Percentiles rank a stretch among this genome's conserved stretches.
phyloP scores from a whole-genome alignment of 2,329 filamentous ascomycete genomes.

The Pseudogymnoascus sp. region DNA sequence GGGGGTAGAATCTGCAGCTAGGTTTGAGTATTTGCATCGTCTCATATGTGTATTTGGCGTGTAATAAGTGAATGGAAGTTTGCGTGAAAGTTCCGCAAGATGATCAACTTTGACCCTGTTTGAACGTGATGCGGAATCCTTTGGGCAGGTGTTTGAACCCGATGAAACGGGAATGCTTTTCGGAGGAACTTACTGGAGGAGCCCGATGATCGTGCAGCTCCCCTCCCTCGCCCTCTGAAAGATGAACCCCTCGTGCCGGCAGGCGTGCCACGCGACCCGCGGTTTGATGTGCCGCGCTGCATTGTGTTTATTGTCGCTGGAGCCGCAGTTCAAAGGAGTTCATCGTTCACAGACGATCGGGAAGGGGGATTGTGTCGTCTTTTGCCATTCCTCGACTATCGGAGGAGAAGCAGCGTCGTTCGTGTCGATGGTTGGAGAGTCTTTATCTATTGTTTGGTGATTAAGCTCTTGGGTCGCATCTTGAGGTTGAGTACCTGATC shows the following conservation, averaged over 20 bases:
- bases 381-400: neutral
- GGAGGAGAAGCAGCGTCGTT: neutral
- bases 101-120: neutral
- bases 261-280: constrained; percentile 21
- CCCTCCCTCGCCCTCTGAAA: constrained; percentile 28
- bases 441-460: neutral
- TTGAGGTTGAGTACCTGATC: constrained; percentile 7
- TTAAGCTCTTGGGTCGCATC: neutral
- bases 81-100: constrained; percentile 8
- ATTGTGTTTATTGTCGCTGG: constrained; percentile 24
- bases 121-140: neutral
- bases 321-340: constrained; percentile 4
- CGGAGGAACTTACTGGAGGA: constrained; percentile 25
- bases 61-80: constrained; percentile 13
- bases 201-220: constrained; percentile 21
- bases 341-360: constrained; percentile 4
- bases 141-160: neutral
- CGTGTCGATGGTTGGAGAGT: neutral
- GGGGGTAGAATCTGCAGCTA: constrained; percentile 15
- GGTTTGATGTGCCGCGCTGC: constrained; percentile 24
- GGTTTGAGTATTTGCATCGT: constrained; percentile 17
- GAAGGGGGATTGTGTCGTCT: neutral
- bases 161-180: neutral
- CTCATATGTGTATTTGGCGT: constrained; percentile 7
- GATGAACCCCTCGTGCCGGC: constrained; percentile 22